A percentile compares a stretch with the other conserved stretches of the same genome.
These are phyloP conservation scores for Paramecium biaurelia DNA, from an alignment of 73 alveolate genomes.

Conservation along the genomic window DNA sequence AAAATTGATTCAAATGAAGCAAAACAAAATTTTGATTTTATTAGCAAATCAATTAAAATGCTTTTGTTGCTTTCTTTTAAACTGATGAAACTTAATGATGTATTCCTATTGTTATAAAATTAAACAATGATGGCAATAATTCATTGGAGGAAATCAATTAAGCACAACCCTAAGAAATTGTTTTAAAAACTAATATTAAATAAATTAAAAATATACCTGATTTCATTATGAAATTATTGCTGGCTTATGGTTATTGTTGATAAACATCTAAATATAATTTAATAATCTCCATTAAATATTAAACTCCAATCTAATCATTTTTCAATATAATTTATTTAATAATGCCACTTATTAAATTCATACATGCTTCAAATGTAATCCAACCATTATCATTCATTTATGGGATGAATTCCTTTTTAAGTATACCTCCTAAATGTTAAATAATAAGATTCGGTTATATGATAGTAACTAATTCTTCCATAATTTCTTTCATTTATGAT, in stretches of 20 bases:
- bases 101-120: constrained; percentile 17
- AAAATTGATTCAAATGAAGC: neutral
- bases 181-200: neutral
- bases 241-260: neutral
- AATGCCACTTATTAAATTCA: neutral
- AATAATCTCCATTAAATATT: neutral
- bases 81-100: neutral
- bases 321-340: constrained; percentile 6
- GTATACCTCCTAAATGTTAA: neutral
- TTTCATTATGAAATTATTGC: neutral
- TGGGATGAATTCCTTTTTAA: neutral
- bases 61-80: constrained; percentile 18
- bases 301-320: constrained; percentile 1
- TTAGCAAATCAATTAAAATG: constrained; percentile 9
- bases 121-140: neutral
- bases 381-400: neutral
- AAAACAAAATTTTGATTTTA: constrained; percentile 7
- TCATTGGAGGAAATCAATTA: neutral
- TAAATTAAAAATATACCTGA: neutral
- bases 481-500: neutral
- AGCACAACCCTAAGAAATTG: constrained; percentile 3
- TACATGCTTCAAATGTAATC: neutral
- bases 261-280: neutral
- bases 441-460: constrained; percentile 9
- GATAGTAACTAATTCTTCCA: constrained; percentile 17